Conservation (phyloP, 2,329 filamentous ascomycete species). For the Claviceps sorghi region DNA sequence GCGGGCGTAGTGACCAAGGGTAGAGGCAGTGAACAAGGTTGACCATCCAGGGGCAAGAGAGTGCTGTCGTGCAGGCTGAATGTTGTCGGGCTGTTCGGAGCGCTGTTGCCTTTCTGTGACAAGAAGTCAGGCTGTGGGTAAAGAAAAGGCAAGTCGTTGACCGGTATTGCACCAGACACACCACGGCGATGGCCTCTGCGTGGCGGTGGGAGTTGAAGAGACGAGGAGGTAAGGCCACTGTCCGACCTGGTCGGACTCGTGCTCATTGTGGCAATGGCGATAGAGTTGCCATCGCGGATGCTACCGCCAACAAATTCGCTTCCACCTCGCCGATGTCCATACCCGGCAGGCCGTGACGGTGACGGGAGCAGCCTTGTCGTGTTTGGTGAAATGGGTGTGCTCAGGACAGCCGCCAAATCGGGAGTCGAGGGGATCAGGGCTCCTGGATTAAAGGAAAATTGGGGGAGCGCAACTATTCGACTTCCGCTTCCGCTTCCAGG, state of each 20-base stretch:
- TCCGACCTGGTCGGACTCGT: constrained; percentile 55
- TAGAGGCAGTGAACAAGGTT: constrained; percentile 5
- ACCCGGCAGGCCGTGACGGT: constrained; percentile 43
- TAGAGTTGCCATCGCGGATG: constrained; percentile 40
- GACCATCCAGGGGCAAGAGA: constrained; percentile 11
- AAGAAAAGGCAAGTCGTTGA: constrained; percentile 65
- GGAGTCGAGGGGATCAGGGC: constrained; percentile 20
- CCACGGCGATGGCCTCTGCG: constrained; percentile 57
- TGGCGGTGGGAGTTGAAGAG: constrained; percentile 29
- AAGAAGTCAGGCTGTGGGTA: constrained; percentile 40
- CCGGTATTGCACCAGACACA: constrained; percentile 65
- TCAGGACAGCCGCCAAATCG: constrained; percentile 26
- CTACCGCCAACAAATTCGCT: constrained; percentile 81
- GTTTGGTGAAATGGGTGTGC: constrained; percentile 40
- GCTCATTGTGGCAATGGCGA: constrained; percentile 47
- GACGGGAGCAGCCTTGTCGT: constrained; percentile 37
- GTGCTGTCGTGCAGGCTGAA: constrained; percentile 17
- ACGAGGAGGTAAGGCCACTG: constrained; percentile 41
- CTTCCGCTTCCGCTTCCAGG: constrained; percentile 11
- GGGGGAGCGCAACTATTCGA: constrained; percentile 30
- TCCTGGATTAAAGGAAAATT: constrained; percentile 43
- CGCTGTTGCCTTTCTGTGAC: constrained; percentile 43
- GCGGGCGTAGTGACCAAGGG: background rate
- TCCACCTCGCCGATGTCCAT: constrained; percentile 64
- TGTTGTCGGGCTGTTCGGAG: constrained; percentile 45